Conservation (phyloP, 1,284 basidiomycete species). For the Cutaneotrichosporon sp. region DNA sequence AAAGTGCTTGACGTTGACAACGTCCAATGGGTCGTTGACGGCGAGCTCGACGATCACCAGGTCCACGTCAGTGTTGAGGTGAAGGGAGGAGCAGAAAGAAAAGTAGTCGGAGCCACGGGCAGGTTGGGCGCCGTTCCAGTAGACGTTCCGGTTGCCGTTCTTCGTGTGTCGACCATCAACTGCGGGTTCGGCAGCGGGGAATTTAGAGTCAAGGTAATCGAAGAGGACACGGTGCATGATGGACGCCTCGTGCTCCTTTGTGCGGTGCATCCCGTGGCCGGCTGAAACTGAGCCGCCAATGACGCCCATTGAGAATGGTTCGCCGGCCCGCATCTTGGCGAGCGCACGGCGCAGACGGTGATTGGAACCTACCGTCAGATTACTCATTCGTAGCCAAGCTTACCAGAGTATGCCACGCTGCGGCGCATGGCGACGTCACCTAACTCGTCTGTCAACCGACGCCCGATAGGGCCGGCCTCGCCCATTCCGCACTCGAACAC, state of each 20-base stretch:
- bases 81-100: constrained; percentile 34
- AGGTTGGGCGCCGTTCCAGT: constrained; percentile 36
- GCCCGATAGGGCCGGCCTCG: constrained; percentile 12
- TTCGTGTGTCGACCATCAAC: constrained; percentile 8
- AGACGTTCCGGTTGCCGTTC: constrained; percentile 26
- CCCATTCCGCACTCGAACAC: constrained; percentile 9
- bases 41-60: constrained; percentile 37
- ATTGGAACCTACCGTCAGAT: constrained; percentile 25
- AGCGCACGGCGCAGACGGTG: constrained; percentile 29
- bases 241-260: constrained; percentile 22
- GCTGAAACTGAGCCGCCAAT: constrained; percentile 40
- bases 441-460: constrained; percentile 8
- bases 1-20: constrained; percentile 13
- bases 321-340: constrained; percentile 29
- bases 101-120: constrained; percentile 37
- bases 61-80: constrained; percentile 37
- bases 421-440: constrained; percentile 14
- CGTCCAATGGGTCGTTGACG: constrained; percentile 37
- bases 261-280: constrained; percentile 33
- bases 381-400: background rate
- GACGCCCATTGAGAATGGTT: constrained; percentile 32
- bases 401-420: constrained; percentile 4
- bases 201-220: constrained; percentile 39
- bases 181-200: constrained; percentile 27
- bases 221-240: constrained; percentile 46